Conservation (phyloP, 352 stramenopile genomes). For the Globisporangium heterothallicum region DNA sequence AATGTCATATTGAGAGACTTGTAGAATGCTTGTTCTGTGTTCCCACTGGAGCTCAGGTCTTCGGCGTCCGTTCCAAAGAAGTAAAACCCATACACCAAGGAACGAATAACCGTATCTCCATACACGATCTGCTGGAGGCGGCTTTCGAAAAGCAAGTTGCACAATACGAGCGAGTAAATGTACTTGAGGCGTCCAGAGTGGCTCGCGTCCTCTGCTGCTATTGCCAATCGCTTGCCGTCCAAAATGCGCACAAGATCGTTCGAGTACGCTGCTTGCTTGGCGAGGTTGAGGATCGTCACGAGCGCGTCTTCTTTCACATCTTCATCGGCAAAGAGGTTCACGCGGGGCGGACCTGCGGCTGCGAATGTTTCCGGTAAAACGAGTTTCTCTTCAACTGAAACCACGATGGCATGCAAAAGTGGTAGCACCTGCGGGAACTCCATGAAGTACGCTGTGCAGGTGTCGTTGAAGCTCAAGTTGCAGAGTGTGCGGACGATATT, state of each 20-base stretch:
- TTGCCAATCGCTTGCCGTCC: conserved; percentile 45
- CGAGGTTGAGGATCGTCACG: conserved; percentile 60
- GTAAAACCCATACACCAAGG: conserved; percentile 50
- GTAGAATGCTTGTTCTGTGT: conserved; percentile 13
- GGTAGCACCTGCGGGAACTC: conserved; percentile 55
- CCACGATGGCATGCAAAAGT: conserved; percentile 33
- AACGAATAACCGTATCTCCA: conserved; percentile 43
- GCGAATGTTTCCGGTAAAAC: background rate
- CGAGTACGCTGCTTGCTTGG: conserved; percentile 33
- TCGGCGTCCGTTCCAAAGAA: conserved; percentile 23
- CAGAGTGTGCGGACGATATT: conserved; percentile 54
- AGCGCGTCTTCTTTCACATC: conserved; percentile 65
- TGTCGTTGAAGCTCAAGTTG: conserved; percentile 61
- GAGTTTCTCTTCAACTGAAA: conserved; percentile 4
- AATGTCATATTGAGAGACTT: conserved; percentile 40
- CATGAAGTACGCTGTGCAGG: conserved; percentile 42
- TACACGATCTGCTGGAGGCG: conserved; percentile 61
- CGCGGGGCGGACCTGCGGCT: background rate
- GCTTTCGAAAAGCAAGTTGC: conserved; percentile 65
- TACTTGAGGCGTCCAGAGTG: conserved; percentile 48
- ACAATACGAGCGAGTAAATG: conserved; percentile 53
- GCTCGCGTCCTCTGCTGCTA: conserved; percentile 23
- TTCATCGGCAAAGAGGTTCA: conserved; percentile 17
- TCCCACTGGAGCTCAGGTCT: background rate
- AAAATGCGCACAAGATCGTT: conserved; percentile 52